A percentile compares a stretch with the other conserved stretches of the same genome.
phyloP scores from a whole-genome alignment of 2,329 filamentous ascomycete genomes.

The Sclerotiophoma versabilis region DNA sequence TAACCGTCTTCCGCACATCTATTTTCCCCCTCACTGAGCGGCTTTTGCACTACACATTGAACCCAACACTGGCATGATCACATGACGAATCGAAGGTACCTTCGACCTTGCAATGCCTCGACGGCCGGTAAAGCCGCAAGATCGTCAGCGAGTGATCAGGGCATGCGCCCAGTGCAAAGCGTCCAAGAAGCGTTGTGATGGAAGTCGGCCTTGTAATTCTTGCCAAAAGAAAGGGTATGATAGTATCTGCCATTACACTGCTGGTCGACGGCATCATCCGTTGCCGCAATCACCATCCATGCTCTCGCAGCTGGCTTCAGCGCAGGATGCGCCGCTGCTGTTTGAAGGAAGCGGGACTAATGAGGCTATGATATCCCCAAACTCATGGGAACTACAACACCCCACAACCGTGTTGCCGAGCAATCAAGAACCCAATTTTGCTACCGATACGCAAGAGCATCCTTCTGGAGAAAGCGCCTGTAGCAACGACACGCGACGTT shows the following conservation, averaged over 20 bases:
- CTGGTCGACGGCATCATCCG: slow-evolving; percentile 18
- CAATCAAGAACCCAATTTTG: neutral
- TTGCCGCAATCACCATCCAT: slow-evolving; percentile 7
- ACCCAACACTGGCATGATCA: neutral
- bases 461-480: slow-evolving; percentile 5
- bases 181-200: slow-evolving; percentile 33
- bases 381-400: slow-evolving; percentile 15
- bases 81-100: slow-evolving; percentile 12
- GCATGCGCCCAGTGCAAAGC: slow-evolving; percentile 30
- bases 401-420: slow-evolving; percentile 3
- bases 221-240: slow-evolving; percentile 27
- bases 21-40: slow-evolving; percentile 3
- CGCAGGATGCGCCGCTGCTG: neutral
- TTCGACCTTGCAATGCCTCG: slow-evolving; percentile 24
- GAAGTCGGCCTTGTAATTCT: slow-evolving; percentile 23
- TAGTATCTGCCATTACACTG: slow-evolving; percentile 22
- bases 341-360: slow-evolving; percentile 1
- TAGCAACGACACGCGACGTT: slow-evolving; percentile 24
- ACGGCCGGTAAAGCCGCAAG: slow-evolving; percentile 28
- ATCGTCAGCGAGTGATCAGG: slow-evolving; percentile 29
- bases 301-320: neutral
- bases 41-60: slow-evolving; percentile 10
- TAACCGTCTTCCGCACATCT: slow-evolving; percentile 11
- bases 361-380: slow-evolving; percentile 7
- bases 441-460: neutral